phyloP scores from a whole-genome alignment of 108 stramenopile genomes.

The Stephanodiscus minutulus region DNA sequence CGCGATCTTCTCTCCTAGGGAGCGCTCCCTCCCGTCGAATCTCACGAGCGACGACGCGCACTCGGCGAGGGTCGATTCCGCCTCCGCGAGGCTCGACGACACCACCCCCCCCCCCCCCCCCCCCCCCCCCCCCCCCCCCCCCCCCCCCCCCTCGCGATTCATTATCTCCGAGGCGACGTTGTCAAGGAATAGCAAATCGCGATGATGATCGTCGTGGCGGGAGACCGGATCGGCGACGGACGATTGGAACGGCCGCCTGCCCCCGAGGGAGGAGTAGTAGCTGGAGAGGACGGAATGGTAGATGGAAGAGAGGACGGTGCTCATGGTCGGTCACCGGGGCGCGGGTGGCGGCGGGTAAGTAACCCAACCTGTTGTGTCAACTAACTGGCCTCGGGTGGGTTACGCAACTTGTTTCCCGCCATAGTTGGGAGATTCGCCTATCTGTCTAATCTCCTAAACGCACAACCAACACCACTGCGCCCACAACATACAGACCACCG shows the following conservation, averaged over 20 bases:
- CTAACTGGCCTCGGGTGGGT: no score
- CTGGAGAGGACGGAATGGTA: constrained; percentile 13
- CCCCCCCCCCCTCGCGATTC: neutral
- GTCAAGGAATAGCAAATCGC: no score
- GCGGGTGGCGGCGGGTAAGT: no score
- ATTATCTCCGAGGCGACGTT: no score
- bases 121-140: neutral
- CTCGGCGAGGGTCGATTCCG: constrained; percentile 13
- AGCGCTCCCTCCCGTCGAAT: constrained; percentile 27
- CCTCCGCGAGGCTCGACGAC: constrained; percentile 6
- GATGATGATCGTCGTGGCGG: neutral
- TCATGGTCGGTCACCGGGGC: neutral
- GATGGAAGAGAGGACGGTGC: constrained; percentile 18
- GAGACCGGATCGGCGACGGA: no score
- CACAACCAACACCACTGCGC: neutral
- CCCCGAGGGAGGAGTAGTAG: no score
- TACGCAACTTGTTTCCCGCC: no score
- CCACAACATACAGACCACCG: neutral
- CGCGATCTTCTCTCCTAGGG: constrained; percentile 7
- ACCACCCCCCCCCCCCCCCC: no score
- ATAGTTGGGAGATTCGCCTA: no score
- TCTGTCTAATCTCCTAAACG: no score
- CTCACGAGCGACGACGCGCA: constrained; percentile 14
- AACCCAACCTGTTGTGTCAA: no score
- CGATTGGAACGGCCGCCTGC: no score